Conservation (phyloP, 2,329 filamentous ascomycete genomes). For the Fusarium xylarioides region DNA sequence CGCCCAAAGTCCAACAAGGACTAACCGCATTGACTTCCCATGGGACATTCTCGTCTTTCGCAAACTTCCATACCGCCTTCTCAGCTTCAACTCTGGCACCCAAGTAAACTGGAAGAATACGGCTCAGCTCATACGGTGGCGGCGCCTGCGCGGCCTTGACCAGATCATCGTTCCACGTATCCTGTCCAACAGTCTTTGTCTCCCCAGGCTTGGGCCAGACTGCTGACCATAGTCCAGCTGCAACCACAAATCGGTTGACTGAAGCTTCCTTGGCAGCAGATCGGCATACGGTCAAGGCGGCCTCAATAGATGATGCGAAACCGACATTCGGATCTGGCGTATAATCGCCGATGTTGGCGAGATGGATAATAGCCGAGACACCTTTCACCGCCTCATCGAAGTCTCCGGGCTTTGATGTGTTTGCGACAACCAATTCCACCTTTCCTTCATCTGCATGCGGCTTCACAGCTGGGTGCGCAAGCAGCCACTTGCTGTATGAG, state of each 20-base stretch:
- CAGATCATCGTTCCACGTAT: slow-evolving; percentile 34
- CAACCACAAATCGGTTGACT: slow-evolving; percentile 33
- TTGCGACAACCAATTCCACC: slow-evolving; percentile 31
- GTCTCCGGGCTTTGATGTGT: slow-evolving; percentile 18
- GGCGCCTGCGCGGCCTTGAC: slow-evolving; percentile 22
- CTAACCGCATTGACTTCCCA: slow-evolving; percentile 35
- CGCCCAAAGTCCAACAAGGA: slow-evolving; percentile 26
- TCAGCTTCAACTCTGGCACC: slow-evolving; percentile 26
- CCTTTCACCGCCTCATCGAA: slow-evolving; percentile 35
- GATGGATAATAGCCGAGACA: slow-evolving; percentile 29
- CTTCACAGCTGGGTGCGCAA: slow-evolving; percentile 16
- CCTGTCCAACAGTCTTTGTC: not conserved
- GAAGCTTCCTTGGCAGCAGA: slow-evolving; percentile 27
- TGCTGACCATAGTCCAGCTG: slow-evolving; percentile 26
- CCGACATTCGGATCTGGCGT: slow-evolving; percentile 26
- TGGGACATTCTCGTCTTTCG: slow-evolving; percentile 13
- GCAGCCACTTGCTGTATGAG: slow-evolving; percentile 27
- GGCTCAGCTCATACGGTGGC: slow-evolving; percentile 24
- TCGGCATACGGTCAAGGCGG: slow-evolving; percentile 19
- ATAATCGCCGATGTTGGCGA: slow-evolving; percentile 21
- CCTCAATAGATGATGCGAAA: slow-evolving; percentile 23
- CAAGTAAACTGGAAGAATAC: slow-evolving; percentile 10
- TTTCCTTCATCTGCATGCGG: slow-evolving; percentile 4
- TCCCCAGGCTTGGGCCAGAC: slow-evolving; percentile 15
- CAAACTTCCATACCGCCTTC: slow-evolving; percentile 38